Evolutionary conservation across 768 basidiomycete genomes (phyloP).

Genomic region (Xerocomellus chrysenteron): DNA sequence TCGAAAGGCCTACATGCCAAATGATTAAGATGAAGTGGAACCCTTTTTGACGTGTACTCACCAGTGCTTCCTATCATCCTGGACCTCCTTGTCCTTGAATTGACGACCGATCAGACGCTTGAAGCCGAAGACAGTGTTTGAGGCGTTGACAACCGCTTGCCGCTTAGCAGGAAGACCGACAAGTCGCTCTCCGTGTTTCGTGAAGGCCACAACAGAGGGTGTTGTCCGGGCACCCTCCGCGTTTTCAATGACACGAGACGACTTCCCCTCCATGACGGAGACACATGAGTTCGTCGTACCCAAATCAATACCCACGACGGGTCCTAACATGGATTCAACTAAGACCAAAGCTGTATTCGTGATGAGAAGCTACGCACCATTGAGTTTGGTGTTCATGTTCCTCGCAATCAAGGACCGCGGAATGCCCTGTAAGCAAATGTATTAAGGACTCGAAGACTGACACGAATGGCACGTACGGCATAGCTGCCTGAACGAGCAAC

Average conservation of each 20-base stretch:
- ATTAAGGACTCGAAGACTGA: neutral
- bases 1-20: conserved; percentile 69
- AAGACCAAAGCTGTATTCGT: neutral
- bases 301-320: conserved; percentile 95
- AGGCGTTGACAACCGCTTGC: conserved; percentile 93
- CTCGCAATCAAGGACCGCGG: conserved; percentile 77
- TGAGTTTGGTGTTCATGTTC: conserved; percentile 95
- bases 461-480: conserved; percentile 46
- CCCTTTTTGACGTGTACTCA: conserved; percentile 28
- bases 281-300: conserved; percentile 93
- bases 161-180: conserved; percentile 96
- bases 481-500: conserved; percentile 60
- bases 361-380: conserved; percentile 47
- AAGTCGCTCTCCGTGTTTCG: conserved; percentile 95
- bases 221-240: conserved; percentile 97
- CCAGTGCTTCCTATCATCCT: conserved; percentile 88
- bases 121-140: conserved; percentile 92
- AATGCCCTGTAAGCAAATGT: conserved; percentile 45
- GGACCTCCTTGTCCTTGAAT: conserved; percentile 90
- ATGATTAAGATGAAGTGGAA: neutral
- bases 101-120: conserved; percentile 94
- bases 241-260: conserved; percentile 94
- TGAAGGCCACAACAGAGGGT: conserved; percentile 97
- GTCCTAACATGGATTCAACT: conserved; percentile 44
- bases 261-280: conserved; percentile 94